These are phyloP conservation scores for Argentina anserina DNA, from an alignment of 306 rosid genomes.

Conservation along the genomic window DNA sequence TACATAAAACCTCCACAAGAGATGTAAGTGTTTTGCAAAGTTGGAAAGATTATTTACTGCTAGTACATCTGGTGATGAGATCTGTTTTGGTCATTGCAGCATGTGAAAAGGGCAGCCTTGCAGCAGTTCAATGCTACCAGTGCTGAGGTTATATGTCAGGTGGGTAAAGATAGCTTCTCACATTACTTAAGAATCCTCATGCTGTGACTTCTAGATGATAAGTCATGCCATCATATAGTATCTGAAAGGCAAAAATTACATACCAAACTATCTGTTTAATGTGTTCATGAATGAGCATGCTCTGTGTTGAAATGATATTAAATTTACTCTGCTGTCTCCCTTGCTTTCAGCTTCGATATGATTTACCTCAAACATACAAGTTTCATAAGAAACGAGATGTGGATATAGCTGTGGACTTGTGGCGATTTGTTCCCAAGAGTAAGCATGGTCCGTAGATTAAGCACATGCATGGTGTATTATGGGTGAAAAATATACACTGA, in stretches of 20 bases:
- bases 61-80: background rate
- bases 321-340: conserved; percentile 18
- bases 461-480: background rate
- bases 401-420: conserved; percentile 82
- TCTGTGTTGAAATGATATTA: background rate
- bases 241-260: background rate
- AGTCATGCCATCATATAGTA: background rate
- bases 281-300: background rate
- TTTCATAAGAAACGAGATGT: conserved; percentile 90
- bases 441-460: conserved; percentile 26
- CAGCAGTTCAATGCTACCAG: conserved; percentile 62
- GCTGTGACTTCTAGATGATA: background rate
- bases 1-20: conserved; percentile 91
- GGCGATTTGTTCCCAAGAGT: conserved; percentile 76
- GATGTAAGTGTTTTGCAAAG: conserved; percentile 52
- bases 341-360: conserved; percentile 67
- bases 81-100: conserved; percentile 51
- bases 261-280: background rate
- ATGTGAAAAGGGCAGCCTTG: conserved; percentile 71
- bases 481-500: conserved; percentile 14
- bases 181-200: too few relatives aligned
- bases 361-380: conserved; percentile 70
- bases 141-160: conserved; percentile 92
- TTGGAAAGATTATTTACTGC: background rate
- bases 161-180: conserved; percentile 24